Evolutionary conservation across 345 rosid species (phyloP), one percentile per base, ranked within the genome.

Genomic region (Syzygium aromaticum): DNA sequence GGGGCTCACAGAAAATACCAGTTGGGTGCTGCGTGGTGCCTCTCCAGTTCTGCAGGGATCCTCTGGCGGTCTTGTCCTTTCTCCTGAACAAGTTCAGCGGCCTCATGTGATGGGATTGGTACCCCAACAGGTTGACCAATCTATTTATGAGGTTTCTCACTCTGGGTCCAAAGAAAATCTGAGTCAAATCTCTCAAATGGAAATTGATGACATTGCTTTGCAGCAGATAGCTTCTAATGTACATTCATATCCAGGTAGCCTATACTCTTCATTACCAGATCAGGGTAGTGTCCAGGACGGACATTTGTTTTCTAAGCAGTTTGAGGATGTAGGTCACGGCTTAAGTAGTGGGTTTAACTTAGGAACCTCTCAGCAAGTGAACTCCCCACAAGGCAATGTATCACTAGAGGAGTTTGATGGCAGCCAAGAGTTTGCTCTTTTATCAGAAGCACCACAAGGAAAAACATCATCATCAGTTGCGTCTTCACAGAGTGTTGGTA

Each of bases 51-150:
- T 88, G 92, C 98, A 89, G 78, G 95, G 94, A 89, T 93, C 95
- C 61, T 91, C 98, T 46, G 90, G 89, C 77, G 94, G 98, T 85
- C 89, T 90, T 80, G 87, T 91, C 89, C 90, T 92, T 91, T 88
- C 95, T 87, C 92, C 96, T 87, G 98, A 93, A 88, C 94, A 95
- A 85, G 91, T 93, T 61, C 96, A 94, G 90, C 87, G 52, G 21
- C 59, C 88, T 25, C 92, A 90, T 77, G 61, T 91, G 84, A 87
- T 90, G 92, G 92, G 94, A 78, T 86, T 89, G 86, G 91, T 86
- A 91, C 92, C 96, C 80, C 98, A 92, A 64, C 95, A 95, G 85
- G 90, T 88, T 89, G 95, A 93, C 89, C 96, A 90, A 85, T 96
- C 99, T 82, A 92, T 95, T 86, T 92, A 93, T 86, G 96, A 97